phyloP scores from a whole-genome alignment of 148 eudicot species.

The Vaccinium vitisidaea region DNA sequence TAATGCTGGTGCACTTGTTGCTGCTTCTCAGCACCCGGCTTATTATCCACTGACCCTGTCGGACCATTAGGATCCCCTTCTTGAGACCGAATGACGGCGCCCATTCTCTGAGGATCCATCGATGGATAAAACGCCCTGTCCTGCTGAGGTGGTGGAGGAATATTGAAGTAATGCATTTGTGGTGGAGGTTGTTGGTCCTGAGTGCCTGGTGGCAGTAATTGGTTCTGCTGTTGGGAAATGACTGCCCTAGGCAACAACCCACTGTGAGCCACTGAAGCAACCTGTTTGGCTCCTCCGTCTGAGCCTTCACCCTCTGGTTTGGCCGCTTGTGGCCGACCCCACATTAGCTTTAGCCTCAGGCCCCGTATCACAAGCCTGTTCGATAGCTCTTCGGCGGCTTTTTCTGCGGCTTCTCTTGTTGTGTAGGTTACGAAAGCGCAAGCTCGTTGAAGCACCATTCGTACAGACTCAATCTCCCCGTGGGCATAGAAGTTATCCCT shows the following conservation, averaged over 20 bases:
- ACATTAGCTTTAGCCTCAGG: conserved; percentile 83
- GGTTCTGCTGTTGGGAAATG: conserved; percentile 84
- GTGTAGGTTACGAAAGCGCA: conserved; percentile 96
- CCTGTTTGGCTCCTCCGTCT: conserved; percentile 57
- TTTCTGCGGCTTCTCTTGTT: conserved; percentile 92
- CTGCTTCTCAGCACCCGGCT: conserved; percentile 42
- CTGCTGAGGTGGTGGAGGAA: conserved; percentile 74
- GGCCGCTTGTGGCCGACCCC: conserved; percentile 93
- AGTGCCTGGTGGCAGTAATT: conserved; percentile 63
- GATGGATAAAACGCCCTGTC: conserved; percentile 78
- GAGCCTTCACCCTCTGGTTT: conserved; percentile 57
- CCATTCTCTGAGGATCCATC: conserved; percentile 99
- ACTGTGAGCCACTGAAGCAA: conserved; percentile 67
- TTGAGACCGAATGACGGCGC: conserved; percentile 66
- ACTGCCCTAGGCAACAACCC: conserved; percentile 93
- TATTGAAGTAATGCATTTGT: conserved; percentile 69
- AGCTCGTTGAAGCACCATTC: conserved; percentile 83
- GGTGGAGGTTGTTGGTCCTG: conserved; percentile 55
- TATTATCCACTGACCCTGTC: conserved; percentile 50
- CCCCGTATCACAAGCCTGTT: conserved; percentile 91
- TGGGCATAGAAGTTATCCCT: conserved; percentile 86
- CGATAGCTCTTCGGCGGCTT: conserved; percentile 93
- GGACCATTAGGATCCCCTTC: conserved; percentile 59
- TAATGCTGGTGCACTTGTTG: conserved; percentile 43
- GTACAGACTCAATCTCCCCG: conserved; percentile 93